Percentiles rank a stretch among this genome's conserved stretches.
Conservation (phyloP, 495 filamentous ascomycete species). For the Trichodelitschia bisporula region DNA sequence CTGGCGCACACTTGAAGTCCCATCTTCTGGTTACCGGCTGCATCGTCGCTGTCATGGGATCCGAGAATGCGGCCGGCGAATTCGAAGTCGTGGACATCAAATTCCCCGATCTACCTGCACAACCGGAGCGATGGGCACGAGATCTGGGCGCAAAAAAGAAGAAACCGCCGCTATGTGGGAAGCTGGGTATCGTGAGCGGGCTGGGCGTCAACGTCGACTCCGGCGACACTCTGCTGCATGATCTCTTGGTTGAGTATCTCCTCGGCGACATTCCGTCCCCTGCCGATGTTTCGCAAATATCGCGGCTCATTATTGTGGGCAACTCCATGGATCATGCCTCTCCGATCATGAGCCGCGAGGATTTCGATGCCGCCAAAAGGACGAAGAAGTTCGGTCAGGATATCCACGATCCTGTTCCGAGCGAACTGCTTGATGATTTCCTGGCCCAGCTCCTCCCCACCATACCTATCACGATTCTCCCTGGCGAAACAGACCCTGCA, state of each 20-base stretch:
- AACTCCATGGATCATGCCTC: slow-evolving; percentile 43
- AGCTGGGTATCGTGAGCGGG: slow-evolving; percentile 77
- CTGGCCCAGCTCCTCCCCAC: slow-evolving; percentile 41
- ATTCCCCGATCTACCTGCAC: slow-evolving; percentile 60
- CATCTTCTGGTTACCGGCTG: slow-evolving; percentile 70
- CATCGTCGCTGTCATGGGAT: slow-evolving; percentile 75
- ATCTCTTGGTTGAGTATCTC: slow-evolving; percentile 67
- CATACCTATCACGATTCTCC: slow-evolving; percentile 24
- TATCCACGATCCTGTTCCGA: slow-evolving; percentile 65
- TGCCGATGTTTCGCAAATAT: slow-evolving; percentile 36
- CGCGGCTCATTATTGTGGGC: slow-evolving; percentile 71
- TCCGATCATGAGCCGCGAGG: slow-evolving; percentile 22
- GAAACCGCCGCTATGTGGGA: slow-evolving; percentile 9
- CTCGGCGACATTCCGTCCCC: slow-evolving; percentile 53
- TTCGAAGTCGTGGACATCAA: slow-evolving; percentile 81
- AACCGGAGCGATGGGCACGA: slow-evolving; percentile 52
- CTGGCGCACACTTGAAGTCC: slow-evolving; percentile 35
- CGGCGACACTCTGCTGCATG: slow-evolving; percentile 42
- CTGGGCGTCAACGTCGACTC: slow-evolving; percentile 54
- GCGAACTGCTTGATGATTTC: slow-evolving; percentile 61
- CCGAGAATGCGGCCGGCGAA: slow-evolving; percentile 73
- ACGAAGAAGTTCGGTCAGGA: slow-evolving; percentile 91
- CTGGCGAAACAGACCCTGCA: slow-evolving; percentile 41
- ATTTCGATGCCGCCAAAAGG: slow-evolving; percentile 24
- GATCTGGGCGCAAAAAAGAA: slow-evolving; percentile 19